Percentiles rank a stretch among this genome's conserved stretches.
These are phyloP conservation scores for Hemisphaericaspora subhashii DNA, from an alignment of 1,139 yeast species.

Conservation along the genomic window DNA sequence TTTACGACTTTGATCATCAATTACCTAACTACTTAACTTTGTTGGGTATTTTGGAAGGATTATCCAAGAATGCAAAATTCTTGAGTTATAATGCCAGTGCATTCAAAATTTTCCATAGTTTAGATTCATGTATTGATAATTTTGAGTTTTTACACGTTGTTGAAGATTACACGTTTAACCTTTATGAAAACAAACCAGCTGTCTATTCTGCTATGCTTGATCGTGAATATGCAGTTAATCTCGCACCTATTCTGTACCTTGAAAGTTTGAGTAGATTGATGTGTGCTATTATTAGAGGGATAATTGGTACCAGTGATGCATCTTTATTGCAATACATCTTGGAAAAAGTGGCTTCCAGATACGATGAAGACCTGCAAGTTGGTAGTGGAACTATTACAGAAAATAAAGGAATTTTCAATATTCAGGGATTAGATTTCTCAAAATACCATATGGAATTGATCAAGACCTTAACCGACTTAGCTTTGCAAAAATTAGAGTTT, in stretches of 20 bases:
- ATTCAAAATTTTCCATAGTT: slow-evolving; percentile 32
- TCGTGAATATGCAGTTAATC: slow-evolving; percentile 30
- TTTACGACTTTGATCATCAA: slow-evolving; percentile 23
- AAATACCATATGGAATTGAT: slow-evolving; percentile 29
- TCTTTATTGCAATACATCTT: slow-evolving; percentile 34
- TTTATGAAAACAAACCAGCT: slow-evolving; percentile 22
- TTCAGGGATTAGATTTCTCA: slow-evolving; percentile 23
- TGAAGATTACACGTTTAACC: slow-evolving; percentile 32
- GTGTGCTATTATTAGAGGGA: slow-evolving; percentile 32
- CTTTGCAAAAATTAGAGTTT: slow-evolving; percentile 41
- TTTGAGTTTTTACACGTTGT: slow-evolving; percentile 41
- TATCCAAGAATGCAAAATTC: slow-evolving; percentile 33
- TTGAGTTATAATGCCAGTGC: slow-evolving; percentile 29
- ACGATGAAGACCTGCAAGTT: slow-evolving; percentile 14
- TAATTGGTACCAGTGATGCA: slow-evolving; percentile 24
- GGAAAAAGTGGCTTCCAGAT: slow-evolving; percentile 23
- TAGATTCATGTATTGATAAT: slow-evolving; percentile 42
- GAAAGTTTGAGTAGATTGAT: slow-evolving; percentile 44
- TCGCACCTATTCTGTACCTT: slow-evolving; percentile 46
- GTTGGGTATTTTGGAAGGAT: slow-evolving; percentile 48
- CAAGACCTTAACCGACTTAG: slow-evolving; percentile 32
- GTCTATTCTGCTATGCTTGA: slow-evolving; percentile 29
- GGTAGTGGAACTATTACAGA: slow-evolving; percentile 12
- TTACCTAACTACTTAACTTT: slow-evolving; percentile 44
- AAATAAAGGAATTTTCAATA: slow-evolving; percentile 6